Conservation (phyloP, 163 green algal species). For the Trebouxia gelatinosa region DNA sequence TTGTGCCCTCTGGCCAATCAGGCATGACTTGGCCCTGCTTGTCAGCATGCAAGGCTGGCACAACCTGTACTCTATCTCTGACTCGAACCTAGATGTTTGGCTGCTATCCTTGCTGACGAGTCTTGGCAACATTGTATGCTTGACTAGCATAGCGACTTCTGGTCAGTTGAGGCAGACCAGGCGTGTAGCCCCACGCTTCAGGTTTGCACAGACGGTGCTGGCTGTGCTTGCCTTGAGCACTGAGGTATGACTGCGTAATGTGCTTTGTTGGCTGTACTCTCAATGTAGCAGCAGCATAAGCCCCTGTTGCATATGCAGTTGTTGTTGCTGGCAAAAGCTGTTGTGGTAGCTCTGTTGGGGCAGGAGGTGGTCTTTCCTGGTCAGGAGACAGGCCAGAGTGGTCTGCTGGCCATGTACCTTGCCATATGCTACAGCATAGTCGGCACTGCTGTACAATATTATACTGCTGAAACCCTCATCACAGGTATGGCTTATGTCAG, state of each 20-base stretch:
- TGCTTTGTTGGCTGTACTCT: neutral
- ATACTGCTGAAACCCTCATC: constrained; percentile 31
- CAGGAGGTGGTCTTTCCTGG: constrained; percentile 43
- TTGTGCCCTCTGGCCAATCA: constrained; percentile 18
- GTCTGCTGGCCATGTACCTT: constrained; percentile 55
- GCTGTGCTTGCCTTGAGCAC: constrained; percentile 1
- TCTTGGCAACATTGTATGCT: constrained; percentile 11
- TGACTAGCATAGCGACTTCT: constrained; percentile 1
- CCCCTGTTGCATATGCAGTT: constrained; percentile 32
- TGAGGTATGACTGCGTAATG: neutral
- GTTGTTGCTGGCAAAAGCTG: constrained; percentile 62
- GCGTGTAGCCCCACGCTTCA: neutral
- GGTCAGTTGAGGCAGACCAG: neutral
- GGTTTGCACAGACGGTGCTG: neutral
- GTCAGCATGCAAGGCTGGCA: neutral
- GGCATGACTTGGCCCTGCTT: constrained; percentile 5
- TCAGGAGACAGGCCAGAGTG: constrained; percentile 14
- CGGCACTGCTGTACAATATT: constrained; percentile 27
- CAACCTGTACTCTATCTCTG: constrained; percentile 3
- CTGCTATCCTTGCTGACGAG: constrained; percentile 29
- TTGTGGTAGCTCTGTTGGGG: constrained; percentile 56
- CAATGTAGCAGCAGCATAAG: neutral
- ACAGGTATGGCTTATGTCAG: constrained; percentile 30
- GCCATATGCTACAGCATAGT: constrained; percentile 37
- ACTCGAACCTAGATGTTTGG: constrained; percentile 53